Conservation (phyloP, 2,329 filamentous ascomycete genomes). For the Aspergillus glaucus region DNA sequence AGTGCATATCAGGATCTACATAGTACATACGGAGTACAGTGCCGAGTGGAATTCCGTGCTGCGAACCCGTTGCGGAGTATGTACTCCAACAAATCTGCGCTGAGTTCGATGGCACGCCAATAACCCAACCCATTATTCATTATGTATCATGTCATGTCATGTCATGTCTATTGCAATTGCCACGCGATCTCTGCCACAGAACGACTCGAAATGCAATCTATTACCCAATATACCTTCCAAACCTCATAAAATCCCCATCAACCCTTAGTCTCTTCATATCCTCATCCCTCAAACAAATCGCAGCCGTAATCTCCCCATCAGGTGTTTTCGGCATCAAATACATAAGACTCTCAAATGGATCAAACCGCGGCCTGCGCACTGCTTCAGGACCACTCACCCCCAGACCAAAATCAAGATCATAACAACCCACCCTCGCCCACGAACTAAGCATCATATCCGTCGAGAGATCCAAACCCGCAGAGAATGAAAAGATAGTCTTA, state of each 20-base stretch:
- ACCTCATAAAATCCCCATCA: slow-evolving; percentile 40
- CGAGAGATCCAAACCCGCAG: slow-evolving; percentile 27
- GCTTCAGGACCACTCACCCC: slow-evolving; percentile 43
- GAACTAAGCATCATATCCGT: slow-evolving; percentile 50
- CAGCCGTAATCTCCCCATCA: slow-evolving; percentile 42
- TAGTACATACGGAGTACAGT: too few species aligned
- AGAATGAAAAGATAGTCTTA: slow-evolving; percentile 24
- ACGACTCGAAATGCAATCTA: neutral
- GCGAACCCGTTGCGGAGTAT: too few species aligned
- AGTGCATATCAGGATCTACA: too few species aligned
- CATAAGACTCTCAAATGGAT: slow-evolving; percentile 41
- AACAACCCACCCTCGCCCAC: slow-evolving; percentile 46
- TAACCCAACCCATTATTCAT: too few species aligned
- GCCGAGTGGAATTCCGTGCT: too few species aligned
- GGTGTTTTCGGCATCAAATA: slow-evolving; percentile 45
- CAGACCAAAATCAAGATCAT: slow-evolving; percentile 41
- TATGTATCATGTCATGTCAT: neutral
- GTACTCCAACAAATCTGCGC: too few species aligned
- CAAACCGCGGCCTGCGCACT: slow-evolving; percentile 46
- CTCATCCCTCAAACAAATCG: slow-evolving; percentile 42
- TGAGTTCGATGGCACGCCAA: too few species aligned
- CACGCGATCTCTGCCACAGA: neutral
- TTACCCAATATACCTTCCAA: slow-evolving; percentile 32
- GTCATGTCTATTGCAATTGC: neutral
- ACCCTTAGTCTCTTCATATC: slow-evolving; percentile 42